Evolutionary conservation across 2,329 filamentous ascomycete genomes (phyloP).

Genomic region (Phyllosticta citribraziliensis): DNA sequence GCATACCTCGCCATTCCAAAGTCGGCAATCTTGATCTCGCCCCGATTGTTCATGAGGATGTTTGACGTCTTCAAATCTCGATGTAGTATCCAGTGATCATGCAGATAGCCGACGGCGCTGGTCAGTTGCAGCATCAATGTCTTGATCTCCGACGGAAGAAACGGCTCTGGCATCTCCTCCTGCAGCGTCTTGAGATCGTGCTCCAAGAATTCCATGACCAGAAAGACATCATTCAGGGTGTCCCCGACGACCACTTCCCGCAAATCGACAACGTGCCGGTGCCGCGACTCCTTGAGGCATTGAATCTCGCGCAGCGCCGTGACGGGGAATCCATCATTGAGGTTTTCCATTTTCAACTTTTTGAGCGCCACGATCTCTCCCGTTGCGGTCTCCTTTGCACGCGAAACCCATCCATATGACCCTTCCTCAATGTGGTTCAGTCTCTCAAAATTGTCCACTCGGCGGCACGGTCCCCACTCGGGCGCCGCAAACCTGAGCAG

Average conservation of each 20-base stretch:
- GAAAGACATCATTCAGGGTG: slow-evolving; percentile 59
- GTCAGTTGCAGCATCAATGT: slow-evolving; percentile 76
- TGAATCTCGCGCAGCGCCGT: slow-evolving; percentile 91
- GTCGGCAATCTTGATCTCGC: slow-evolving; percentile 89
- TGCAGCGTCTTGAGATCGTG: slow-evolving; percentile 92
- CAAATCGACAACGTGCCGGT: slow-evolving; percentile 73
- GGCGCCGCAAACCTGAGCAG: slow-evolving; percentile 63
- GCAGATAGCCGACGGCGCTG: slow-evolving; percentile 73
- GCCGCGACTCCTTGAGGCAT: slow-evolving; percentile 69
- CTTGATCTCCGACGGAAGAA: slow-evolving; percentile 86
- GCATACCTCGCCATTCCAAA: slow-evolving; percentile 96
- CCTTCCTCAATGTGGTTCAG: slow-evolving; percentile 97
- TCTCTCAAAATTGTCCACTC: slow-evolving; percentile 80
- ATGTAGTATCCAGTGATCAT: slow-evolving; percentile 78
- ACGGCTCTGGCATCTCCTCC: slow-evolving; percentile 89
- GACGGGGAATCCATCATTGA: slow-evolving; percentile 76
- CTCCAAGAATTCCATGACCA: slow-evolving; percentile 96
- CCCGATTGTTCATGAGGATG: slow-evolving; percentile 88
- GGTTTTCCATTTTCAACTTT: slow-evolving; percentile 77
- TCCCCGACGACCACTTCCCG: slow-evolving; percentile 77
- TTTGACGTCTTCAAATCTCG: slow-evolving; percentile 92
- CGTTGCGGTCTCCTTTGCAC: slow-evolving; percentile 64
- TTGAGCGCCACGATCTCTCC: slow-evolving; percentile 84
- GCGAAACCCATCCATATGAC: slow-evolving; percentile 87
- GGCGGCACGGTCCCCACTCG: slow-evolving; percentile 61